Percentiles rank a stretch among this genome's conserved stretches.
These are phyloP conservation scores for Cyclocybe cylindracea DNA, from an alignment of 768 basidiomycete species.

Conservation along the genomic window DNA sequence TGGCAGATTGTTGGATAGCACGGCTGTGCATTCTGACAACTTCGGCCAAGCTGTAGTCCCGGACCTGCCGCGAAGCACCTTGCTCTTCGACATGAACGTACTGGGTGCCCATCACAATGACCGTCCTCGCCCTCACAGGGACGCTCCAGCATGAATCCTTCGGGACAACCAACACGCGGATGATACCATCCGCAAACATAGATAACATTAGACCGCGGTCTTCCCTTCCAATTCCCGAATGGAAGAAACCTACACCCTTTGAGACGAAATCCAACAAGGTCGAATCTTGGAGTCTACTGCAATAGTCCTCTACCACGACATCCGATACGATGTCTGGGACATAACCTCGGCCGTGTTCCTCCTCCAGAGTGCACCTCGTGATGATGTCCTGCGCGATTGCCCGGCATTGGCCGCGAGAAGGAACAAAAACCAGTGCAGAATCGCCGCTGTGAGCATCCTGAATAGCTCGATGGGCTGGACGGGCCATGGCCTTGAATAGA, in stretches of 20 bases:
- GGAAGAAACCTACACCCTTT: constrained; percentile 88
- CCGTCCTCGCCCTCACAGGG: constrained; percentile 79
- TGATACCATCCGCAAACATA: constrained; percentile 76
- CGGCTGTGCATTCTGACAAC: constrained; percentile 90
- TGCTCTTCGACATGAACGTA: constrained; percentile 56
- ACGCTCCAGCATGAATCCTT: constrained; percentile 87
- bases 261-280: constrained; percentile 70
- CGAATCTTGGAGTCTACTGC: constrained; percentile 60
- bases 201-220: constrained; percentile 78
- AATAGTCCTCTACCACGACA: constrained; percentile 59
- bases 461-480: constrained; percentile 83
- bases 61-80: constrained; percentile 63
- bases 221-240: constrained; percentile 63
- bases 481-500: constrained; percentile 89
- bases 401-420: constrained; percentile 77
- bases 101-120: constrained; percentile 93
- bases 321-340: constrained; percentile 49
- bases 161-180: constrained; percentile 81
- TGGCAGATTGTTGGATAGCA: constrained; percentile 63
- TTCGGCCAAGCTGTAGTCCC: constrained; percentile 81
- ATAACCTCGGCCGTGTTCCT: constrained; percentile 69
- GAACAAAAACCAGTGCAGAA: constrained; percentile 81
- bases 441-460: constrained; percentile 42
- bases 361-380: constrained; percentile 81
- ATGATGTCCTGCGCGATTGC: constrained; percentile 80